Percentiles rank a stretch among this genome's conserved stretches.
Conservation (phyloP, 768 basidiomycete genomes). For the Amanita fuliginea region DNA sequence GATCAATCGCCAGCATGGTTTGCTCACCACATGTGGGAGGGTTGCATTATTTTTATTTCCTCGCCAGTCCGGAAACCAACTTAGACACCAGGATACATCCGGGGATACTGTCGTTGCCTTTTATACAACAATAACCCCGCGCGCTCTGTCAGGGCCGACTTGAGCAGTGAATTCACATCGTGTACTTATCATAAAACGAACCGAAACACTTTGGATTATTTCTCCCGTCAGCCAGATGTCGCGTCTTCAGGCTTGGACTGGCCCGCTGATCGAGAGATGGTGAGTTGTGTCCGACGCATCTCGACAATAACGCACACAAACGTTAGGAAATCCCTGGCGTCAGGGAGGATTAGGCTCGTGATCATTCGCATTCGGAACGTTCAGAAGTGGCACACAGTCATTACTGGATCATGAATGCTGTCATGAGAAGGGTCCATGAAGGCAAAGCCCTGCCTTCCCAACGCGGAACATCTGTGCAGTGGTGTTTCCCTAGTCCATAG, state of each 20-base stretch:
- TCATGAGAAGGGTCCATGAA: constrained; percentile 12
- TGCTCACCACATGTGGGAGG: constrained; percentile 21
- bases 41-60: constrained; percentile 20
- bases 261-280: constrained; percentile 8
- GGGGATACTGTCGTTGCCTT: constrained; percentile 22
- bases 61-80: constrained; percentile 23
- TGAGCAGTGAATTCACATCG: constrained; percentile 12
- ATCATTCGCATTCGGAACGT: constrained; percentile 3
- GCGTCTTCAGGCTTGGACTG: constrained; percentile 6
- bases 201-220: background rate
- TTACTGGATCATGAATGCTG: constrained; percentile 6
- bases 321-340: background rate
- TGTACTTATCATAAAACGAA: constrained; percentile 8
- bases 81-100: constrained; percentile 20
- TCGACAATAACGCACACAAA: constrained; percentile 1
- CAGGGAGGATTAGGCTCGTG: constrained; percentile 4
- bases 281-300: background rate
- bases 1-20: constrained; percentile 21
- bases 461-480: background rate
- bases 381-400: background rate
- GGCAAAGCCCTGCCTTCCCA: background rate
- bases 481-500: background rate
- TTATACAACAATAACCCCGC: constrained; percentile 17
- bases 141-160: constrained; percentile 21
- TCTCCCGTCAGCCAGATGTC: constrained; percentile 4